Evolutionary conservation across 768 basidiomycete species (phyloP), one percentile per base, ranked within the genome.

Genomic region (Imleria badia): DNA sequence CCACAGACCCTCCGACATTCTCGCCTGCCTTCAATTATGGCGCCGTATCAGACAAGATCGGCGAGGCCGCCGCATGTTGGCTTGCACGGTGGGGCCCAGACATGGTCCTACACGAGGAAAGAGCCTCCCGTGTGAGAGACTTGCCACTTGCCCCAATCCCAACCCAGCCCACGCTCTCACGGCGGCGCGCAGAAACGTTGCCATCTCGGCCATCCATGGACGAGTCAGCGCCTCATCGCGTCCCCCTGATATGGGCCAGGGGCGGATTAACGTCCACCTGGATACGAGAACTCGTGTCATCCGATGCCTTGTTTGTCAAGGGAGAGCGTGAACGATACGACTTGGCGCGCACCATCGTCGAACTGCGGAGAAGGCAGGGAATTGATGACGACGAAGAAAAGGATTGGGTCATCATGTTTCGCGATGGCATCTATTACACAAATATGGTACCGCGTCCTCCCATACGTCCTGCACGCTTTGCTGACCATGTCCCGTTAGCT

Each of bases 61-160:
- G 94, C 13, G 93, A 96, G 71, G 87, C 91, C 0, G 87, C 87
- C 60, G 81, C 82, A 3, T 91, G 89, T 68, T 98, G 94, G 93
- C 76, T 97, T 17, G 80, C 86, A 1, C 78, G 91, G 41, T 98
- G 94, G 94, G 91, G 86, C 0, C 67, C 73, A 13, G 94, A 97
- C 65, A 78, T 96, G 58, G 77, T 96, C n/a, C 63, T 65, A 10
- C 77, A 80, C 31, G 90, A 92, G 63, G 80, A 84, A 60, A 71
- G 70, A 39, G 58, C 59, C 11, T 40, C 56, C 36, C 54, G 42
- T 17, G 50, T 41, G 51, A 56, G 54, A 46, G 61, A 63, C n/a
- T 3, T 56, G 19, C 54, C 66, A 10, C 35, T 53, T 10, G 40
- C 70, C 0, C 59, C 70, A 9, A 22, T 52, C 6, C 60, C 60